Conservation (phyloP, 2,329 filamentous ascomycete species). For the Talaromyces marneffei region DNA sequence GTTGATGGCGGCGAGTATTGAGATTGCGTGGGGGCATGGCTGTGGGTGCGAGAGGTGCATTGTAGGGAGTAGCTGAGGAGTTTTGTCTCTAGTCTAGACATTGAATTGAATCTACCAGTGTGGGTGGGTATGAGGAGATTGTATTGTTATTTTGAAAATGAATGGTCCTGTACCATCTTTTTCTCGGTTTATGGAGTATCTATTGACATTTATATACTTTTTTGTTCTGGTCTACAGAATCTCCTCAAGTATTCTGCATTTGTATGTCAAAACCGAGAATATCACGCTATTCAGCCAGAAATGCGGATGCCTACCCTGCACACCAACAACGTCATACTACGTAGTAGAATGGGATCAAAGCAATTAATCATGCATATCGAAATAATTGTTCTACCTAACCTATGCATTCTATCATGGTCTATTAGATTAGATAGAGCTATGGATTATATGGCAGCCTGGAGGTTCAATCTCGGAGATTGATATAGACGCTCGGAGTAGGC, state of each 20-base stretch:
- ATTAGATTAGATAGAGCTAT: background rate
- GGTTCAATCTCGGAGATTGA: background rate
- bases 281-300: background rate
- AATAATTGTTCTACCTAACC: background rate
- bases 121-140: background rate
- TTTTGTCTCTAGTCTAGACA: background rate
- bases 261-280: background rate
- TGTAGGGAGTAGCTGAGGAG: background rate
- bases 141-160: background rate
- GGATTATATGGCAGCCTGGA: background rate
- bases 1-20: background rate
- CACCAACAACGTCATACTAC: background rate
- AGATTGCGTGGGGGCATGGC: background rate
- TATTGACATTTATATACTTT: background rate
- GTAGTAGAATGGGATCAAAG: background rate
- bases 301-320: background rate
- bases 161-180: background rate
- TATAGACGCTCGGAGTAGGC: background rate
- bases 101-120: background rate
- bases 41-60: slow-evolving; percentile 1
- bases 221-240: background rate
- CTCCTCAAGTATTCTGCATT: background rate
- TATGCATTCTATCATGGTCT: background rate
- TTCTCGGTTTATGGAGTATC: background rate
- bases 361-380: background rate